Percentiles rank a stretch among this genome's conserved stretches.
Conservation (phyloP, 768 basidiomycete species). For the Podaxis sp. region DNA sequence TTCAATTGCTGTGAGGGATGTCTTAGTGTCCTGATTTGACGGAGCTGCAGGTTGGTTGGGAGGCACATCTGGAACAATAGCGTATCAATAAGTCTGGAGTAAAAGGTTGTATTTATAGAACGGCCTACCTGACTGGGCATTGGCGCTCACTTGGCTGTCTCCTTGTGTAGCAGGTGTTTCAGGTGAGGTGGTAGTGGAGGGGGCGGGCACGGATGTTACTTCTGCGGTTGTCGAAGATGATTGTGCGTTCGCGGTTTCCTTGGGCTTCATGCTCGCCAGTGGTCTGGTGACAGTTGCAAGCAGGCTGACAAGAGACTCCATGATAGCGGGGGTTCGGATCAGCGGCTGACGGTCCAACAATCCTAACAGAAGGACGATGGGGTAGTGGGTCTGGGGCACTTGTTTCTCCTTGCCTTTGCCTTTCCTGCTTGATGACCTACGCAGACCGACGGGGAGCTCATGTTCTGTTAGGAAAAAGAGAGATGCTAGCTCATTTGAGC, state of each 20-base stretch:
- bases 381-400: conserved; percentile 78
- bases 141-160: not conserved
- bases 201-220: conserved; percentile 23
- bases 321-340: conserved; percentile 83
- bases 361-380: conserved; percentile 84
- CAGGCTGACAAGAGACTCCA: conserved; percentile 89
- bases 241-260: conserved; percentile 25
- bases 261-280: conserved; percentile 56
- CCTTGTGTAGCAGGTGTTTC: conserved; percentile 8
- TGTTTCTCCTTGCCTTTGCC: conserved; percentile 96
- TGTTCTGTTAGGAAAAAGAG: conserved; percentile 96
- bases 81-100: not conserved
- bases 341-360: conserved; percentile 86
- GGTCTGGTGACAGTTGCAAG: conserved; percentile 89
- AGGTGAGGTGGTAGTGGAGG: conserved; percentile 15
- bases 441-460: conserved; percentile 79
- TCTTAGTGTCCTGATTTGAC: conserved; percentile 19
- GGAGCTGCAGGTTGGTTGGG: not conserved
- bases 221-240: conserved; percentile 16
- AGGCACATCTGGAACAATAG: conserved; percentile 2
- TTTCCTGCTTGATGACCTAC: conserved; percentile 69
- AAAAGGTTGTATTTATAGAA: not conserved
- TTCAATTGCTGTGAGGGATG: conserved; percentile 36
- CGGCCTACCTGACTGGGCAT: conserved; percentile 7
- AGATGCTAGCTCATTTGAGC: conserved; percentile 78